Evolutionary conservation across 2,329 filamentous ascomycete genomes (phyloP), one percentile per base, ranked within the genome.

Genomic region (Colletotrichum lini): DNA sequence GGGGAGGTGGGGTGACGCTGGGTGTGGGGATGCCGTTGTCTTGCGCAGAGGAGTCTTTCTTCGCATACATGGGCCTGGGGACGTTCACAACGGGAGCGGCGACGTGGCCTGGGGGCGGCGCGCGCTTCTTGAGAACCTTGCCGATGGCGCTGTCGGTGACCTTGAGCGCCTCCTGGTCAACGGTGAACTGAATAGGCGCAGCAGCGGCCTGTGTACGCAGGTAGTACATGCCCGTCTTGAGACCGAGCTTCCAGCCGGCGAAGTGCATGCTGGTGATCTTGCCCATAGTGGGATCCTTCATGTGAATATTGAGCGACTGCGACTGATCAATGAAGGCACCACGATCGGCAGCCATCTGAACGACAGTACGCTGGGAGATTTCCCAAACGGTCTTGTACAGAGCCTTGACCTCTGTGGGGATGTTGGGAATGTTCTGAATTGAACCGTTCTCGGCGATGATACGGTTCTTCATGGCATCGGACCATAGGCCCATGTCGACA

Each of bases 221-320:
- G 85, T 99, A 99, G 91, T 99, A 99, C 96, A 99, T 98, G 87
- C 96, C 96, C 45, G 96, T 99, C 93, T 99, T 99, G 77, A 99
- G 90, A 79, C 96, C 96, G 75, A 98, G 92, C 89, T 98, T 99
- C 96, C 96, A 99, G 78, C 96, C 96, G 59, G 96, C 90, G 80
- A 99, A 99, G 87, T 99, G 96, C 96, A 99, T 99, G 82, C 93
- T 96, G 72, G 96, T 99, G 83, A 99, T 98, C 90, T 99, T 99
- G 85, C 96, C 96, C 96, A 99, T 98, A 62, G 95, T 98, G 52
- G 96, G 96, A 79, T 98, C 96, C 84, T 97, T 97, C 92, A 99
- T 95, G 88, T 99, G 96, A 77, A 99, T 98, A 89, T 99, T 99
- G 78, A 99, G 91, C 15, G 96, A 98, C 84, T 99, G 96, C 61